phyloP scores from a whole-genome alignment of 352 stramenopile species.

The Globisporangium carolinianum region DNA sequence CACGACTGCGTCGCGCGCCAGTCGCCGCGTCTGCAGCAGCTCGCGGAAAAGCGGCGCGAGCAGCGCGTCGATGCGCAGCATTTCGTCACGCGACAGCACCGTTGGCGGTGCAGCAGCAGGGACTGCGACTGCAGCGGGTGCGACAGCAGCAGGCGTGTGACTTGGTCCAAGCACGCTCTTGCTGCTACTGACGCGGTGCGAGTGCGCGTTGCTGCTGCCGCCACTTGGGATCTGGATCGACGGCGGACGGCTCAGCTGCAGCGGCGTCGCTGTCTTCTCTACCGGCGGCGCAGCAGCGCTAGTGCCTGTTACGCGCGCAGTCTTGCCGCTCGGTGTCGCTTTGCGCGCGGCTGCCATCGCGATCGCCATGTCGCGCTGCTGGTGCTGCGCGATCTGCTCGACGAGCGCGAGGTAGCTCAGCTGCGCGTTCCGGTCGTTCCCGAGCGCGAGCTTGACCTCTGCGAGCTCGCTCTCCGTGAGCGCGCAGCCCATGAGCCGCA shows the following conservation, averaged over 20 bases:
- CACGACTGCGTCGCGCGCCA: conserved; percentile 21
- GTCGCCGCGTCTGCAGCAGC: conserved; percentile 30
- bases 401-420: conserved; percentile 49
- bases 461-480: conserved; percentile 42
- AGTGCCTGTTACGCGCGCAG: neutral
- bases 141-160: neutral
- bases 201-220: neutral
- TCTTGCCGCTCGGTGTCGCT: neutral
- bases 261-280: neutral
- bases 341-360: neutral
- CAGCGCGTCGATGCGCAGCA: conserved; percentile 33
- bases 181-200: neutral
- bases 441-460: conserved; percentile 42
- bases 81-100: conserved; percentile 29
- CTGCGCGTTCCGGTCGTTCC: conserved; percentile 27
- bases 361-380: conserved; percentile 12
- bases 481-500: conserved; percentile 69
- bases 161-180: neutral
- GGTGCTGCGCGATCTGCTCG: conserved; percentile 33
- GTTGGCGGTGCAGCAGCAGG: neutral
- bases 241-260: neutral
- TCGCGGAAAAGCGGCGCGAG: conserved; percentile 43
- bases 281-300: too few relatives aligned
- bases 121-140: neutral
- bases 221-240: conserved; percentile 2